A percentile compares a stretch with the other conserved stretches of the same genome.
Evolutionary conservation across 129 eudicot genomes (phyloP).

Genomic region (Calendula officinalis): DNA sequence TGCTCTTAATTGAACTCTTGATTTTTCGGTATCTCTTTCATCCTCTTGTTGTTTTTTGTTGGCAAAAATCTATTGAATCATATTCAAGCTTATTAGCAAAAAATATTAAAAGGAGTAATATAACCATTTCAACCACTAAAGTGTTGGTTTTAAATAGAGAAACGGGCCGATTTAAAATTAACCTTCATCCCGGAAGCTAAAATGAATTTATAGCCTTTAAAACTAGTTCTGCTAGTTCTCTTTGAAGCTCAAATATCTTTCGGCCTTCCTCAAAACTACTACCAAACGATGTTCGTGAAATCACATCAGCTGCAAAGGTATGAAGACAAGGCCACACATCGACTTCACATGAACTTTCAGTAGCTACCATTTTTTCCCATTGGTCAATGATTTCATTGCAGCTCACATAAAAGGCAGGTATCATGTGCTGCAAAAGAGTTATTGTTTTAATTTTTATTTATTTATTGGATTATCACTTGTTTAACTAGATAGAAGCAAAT

Average conservation of each 20-base stretch:
- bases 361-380: conserved; percentile 23
- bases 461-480: too few relatives aligned
- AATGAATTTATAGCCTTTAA: conserved; percentile 6
- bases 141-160: too few relatives aligned
- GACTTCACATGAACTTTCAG: conserved; percentile 24
- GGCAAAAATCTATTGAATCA: conserved; percentile 25
- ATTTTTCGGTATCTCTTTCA: conserved; percentile 26
- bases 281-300: conserved; percentile 35
- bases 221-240: conserved; percentile 22
- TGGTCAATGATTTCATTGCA: conserved; percentile 31
- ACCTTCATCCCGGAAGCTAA: conserved; percentile 39
- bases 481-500: too few relatives aligned
- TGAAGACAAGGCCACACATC: conserved; percentile 33
- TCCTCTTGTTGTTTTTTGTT: conserved; percentile 26
- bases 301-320: conserved; percentile 24
- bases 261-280: conserved; percentile 38
- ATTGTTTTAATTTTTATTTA: too few relatives aligned
- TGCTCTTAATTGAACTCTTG: conserved; percentile 17
- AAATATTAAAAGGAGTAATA: too few relatives aligned
- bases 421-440: conserved; percentile 25
- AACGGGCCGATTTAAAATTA: neutral
- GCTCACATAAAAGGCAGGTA: conserved; percentile 25
- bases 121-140: too few relatives aligned
- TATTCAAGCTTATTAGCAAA: neutral
- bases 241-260: conserved; percentile 37